Evolutionary conservation across 495 filamentous ascomycete species (phyloP).

Genomic region (Talaromyces borbonicus): DNA sequence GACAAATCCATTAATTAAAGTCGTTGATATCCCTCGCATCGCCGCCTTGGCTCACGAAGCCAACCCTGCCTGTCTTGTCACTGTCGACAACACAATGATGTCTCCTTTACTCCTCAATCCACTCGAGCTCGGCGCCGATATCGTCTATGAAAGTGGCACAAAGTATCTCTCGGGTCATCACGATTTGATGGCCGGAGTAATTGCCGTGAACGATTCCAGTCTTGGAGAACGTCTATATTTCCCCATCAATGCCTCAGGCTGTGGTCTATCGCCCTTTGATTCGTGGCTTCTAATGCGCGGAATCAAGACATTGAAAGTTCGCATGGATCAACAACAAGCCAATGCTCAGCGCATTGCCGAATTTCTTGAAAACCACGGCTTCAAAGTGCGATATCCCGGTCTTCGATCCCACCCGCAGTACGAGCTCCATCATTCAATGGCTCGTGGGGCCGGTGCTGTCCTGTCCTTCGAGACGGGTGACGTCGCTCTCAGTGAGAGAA

Average conservation of each 20-base stretch:
- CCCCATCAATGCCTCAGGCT: conserved; percentile 91
- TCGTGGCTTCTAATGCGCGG: conserved; percentile 91
- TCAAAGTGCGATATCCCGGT: conserved; percentile 90
- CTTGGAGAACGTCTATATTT: conserved; percentile 89
- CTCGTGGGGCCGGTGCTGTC: conserved; percentile 86
- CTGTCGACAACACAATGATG: conserved; percentile 98
- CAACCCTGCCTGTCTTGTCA: conserved; percentile 73
- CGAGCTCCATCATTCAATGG: conserved; percentile 89
- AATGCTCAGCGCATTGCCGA: conserved; percentile 86
- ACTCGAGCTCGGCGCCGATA: conserved; percentile 86
- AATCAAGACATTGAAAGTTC: conserved; percentile 90
- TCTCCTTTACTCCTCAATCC: conserved; percentile 87
- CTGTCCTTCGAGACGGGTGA: conserved; percentile 94
- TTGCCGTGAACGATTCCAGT: conserved; percentile 72
- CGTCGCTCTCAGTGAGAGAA: conserved; percentile 68
- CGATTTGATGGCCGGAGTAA: conserved; percentile 96
- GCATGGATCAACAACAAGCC: conserved; percentile 95
- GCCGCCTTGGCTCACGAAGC: conserved; percentile 63
- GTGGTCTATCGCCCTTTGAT: conserved; percentile 88
- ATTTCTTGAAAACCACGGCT: conserved; percentile 85
- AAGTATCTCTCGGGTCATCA: conserved; percentile 98
- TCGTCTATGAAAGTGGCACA: conserved; percentile 94
- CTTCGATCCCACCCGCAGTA: conserved; percentile 93
- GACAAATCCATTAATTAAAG: conserved; percentile 96
- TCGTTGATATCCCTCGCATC: conserved; percentile 80